Evolutionary conservation across 768 basidiomycete genomes (phyloP).

Genomic region (Kwoniella europaea): DNA sequence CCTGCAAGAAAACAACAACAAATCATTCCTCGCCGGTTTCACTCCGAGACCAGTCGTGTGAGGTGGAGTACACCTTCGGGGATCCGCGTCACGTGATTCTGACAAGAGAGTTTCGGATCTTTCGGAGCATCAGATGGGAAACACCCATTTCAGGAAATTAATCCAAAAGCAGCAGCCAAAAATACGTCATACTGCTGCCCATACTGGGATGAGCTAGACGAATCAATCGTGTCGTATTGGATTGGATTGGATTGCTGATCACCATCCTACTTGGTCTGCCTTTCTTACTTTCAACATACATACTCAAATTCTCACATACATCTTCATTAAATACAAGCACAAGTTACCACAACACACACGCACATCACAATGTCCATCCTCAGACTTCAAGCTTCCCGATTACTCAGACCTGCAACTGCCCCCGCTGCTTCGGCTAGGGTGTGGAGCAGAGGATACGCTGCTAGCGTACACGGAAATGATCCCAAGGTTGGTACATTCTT

Average conservation of each 20-base stretch:
- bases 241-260: background rate
- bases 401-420: slow-evolving; percentile 19
- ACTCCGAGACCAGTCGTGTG: background rate
- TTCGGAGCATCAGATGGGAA: slow-evolving; percentile 4
- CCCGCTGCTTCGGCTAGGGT: slow-evolving; percentile 15
- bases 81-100: slow-evolving; percentile 22
- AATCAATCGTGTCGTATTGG: slow-evolving; percentile 10
- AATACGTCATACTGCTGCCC: slow-evolving; percentile 8
- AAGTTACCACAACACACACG: background rate
- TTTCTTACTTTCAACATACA: background rate
- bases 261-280: background rate
- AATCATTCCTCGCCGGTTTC: background rate
- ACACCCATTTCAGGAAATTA: background rate
- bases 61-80: slow-evolving; percentile 1
- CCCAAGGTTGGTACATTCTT: slow-evolving; percentile 24
- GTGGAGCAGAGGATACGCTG: slow-evolving; percentile 15
- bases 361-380: slow-evolving; percentile 31
- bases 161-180: background rate
- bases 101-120: slow-evolving; percentile 10
- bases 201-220: background rate
- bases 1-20: background rate
- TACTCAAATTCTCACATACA: background rate
- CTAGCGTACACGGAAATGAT: slow-evolving; percentile 32
- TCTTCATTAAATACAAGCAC: background rate
- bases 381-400: slow-evolving; percentile 26